Evolutionary conservation across 208 protist species (phyloP).

Genomic region (Acanthamoeba lenticulata): DNA sequence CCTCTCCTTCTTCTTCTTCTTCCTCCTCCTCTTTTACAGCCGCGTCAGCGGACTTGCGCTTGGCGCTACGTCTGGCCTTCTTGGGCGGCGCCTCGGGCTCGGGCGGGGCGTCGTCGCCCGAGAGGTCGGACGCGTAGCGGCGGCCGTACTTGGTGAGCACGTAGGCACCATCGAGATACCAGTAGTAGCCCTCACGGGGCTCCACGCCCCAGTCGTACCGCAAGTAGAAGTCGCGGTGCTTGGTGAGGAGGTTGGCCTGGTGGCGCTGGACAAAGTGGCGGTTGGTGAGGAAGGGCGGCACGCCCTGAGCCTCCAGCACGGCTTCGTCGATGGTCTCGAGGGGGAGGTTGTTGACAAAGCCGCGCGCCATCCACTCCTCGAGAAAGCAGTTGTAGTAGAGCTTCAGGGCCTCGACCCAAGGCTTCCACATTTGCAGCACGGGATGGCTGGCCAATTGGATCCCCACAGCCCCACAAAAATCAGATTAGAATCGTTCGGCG

Average conservation of each 20-base stretch:
- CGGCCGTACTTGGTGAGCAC: slow-evolving; percentile 45
- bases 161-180: slow-evolving; percentile 20
- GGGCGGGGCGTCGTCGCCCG: background rate
- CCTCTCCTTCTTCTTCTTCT: background rate
- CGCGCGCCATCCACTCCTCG: slow-evolving; percentile 28
- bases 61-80: background rate
- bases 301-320: background rate
- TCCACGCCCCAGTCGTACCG: slow-evolving; percentile 11
- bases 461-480: background rate
- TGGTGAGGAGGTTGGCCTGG: slow-evolving; percentile 8
- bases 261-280: slow-evolving; percentile 23
- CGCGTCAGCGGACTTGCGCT: background rate
- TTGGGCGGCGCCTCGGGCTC: background rate
- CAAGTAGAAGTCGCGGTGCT: slow-evolving; percentile 40
- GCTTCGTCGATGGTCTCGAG: slow-evolving; percentile 3
- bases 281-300: slow-evolving; percentile 20
- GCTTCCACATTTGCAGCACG: background rate
- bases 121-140: slow-evolving; percentile 9
- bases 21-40: background rate
- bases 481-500: background rate
- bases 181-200: slow-evolving; percentile 32
- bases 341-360: slow-evolving; percentile 41
- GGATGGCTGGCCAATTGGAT: background rate
- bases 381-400: slow-evolving; percentile 54
- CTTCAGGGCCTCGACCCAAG: slow-evolving; percentile 22